Percentiles rank a stretch among this genome's conserved stretches.
phyloP scores from a whole-genome alignment of 2,329 filamentous ascomycete species.

The Penicillium nordicum region DNA sequence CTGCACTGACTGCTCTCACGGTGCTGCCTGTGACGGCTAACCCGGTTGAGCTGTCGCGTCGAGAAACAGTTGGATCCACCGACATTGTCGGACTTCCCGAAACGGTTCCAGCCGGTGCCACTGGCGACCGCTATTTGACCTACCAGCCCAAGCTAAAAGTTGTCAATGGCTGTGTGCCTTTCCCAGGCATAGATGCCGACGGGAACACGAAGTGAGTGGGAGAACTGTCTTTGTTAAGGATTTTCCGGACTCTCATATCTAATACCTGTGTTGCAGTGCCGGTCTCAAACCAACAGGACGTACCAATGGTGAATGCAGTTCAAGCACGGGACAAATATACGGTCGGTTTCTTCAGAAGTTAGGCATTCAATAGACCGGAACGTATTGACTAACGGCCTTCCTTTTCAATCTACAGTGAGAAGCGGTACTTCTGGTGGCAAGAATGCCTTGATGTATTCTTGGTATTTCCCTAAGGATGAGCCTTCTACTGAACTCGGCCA shows the following conservation, averaged over 20 bases:
- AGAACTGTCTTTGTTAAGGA: neutral
- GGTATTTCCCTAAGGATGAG: conserved; percentile 52
- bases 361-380: too few species aligned
- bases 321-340: conserved; percentile 52
- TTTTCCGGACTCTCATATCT: neutral
- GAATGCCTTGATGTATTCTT: conserved; percentile 53
- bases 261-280: conserved; percentile 31
- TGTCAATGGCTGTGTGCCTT: conserved; percentile 60
- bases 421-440: conserved; percentile 39
- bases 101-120: conserved; percentile 49
- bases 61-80: conserved; percentile 46
- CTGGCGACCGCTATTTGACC: conserved; percentile 51
- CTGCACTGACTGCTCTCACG: conserved; percentile 3
- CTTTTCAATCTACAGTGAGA: conserved; percentile 31
- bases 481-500: conserved; percentile 48
- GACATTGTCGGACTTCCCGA: conserved; percentile 54
- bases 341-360: neutral
- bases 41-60: conserved; percentile 12
- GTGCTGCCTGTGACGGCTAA: neutral
- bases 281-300: conserved; percentile 44
- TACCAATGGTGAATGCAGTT: conserved; percentile 41
- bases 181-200: conserved; percentile 57
- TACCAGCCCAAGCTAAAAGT: conserved; percentile 58
- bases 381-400: neutral
- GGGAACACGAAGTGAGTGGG: conserved; percentile 56